phyloP scores from a whole-genome alignment of 805 yeast species.

The Nakazawaea wyomingensis region DNA sequence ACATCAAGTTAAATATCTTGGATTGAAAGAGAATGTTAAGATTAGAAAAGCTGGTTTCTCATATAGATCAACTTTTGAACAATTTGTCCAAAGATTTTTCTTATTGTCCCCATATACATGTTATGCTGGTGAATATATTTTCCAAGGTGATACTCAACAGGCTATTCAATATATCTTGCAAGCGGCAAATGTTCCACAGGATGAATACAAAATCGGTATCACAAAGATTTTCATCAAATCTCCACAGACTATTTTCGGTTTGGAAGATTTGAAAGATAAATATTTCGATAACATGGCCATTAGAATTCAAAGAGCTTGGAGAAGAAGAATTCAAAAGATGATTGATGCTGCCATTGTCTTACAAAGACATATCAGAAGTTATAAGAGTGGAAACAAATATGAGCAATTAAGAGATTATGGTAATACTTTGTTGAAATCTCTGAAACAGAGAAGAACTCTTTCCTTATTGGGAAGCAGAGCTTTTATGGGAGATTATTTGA shows the following conservation, averaged over 20 bases:
- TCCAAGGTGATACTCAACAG: slow-evolving; percentile 49
- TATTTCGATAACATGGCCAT: slow-evolving; percentile 99
- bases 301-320: slow-evolving; percentile 94
- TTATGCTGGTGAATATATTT: slow-evolving; percentile 74
- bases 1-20: slow-evolving; percentile 93
- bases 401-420: slow-evolving; percentile 87
- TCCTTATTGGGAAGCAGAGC: slow-evolving; percentile 84
- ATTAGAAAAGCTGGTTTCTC: slow-evolving; percentile 99
- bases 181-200: slow-evolving; percentile 60
- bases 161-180: slow-evolving; percentile 47
- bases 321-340: slow-evolving; percentile 74
- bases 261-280: slow-evolving; percentile 93
- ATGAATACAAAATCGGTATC: slow-evolving; percentile 89
- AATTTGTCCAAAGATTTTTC: slow-evolving; percentile 92
- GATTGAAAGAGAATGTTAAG: slow-evolving; percentile 93
- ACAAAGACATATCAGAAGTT: slow-evolving; percentile 79
- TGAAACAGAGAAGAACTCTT: slow-evolving; percentile 87
- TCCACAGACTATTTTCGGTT: slow-evolving; percentile 92
- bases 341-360: slow-evolving; percentile 80
- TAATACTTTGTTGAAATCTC: slow-evolving; percentile 57
- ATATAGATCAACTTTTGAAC: slow-evolving; percentile 92
- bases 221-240: slow-evolving; percentile 92
- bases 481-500: slow-evolving; percentile 91
- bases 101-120: slow-evolving; percentile 83
- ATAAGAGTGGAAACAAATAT: slow-evolving; percentile 73